Evolutionary conservation across 1,284 basidiomycete species (phyloP).

Genomic region (Rhodotorula sp.): DNA sequence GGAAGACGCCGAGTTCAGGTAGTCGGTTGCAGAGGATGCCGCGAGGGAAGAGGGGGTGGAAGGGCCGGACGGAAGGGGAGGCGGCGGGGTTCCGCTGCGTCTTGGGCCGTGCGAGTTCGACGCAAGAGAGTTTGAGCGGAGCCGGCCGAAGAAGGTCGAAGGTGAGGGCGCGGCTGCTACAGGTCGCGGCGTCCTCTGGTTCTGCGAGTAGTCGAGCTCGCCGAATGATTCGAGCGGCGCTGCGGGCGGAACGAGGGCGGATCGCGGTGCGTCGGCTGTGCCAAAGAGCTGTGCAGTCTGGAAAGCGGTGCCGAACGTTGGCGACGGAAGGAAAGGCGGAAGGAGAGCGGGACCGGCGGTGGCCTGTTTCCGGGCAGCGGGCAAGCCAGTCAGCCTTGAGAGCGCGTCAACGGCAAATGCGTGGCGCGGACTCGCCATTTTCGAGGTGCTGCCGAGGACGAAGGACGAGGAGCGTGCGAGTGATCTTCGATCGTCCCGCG

Average conservation of each 20-base stretch:
- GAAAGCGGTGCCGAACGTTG: constrained; percentile 2
- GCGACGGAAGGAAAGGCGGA: constrained; percentile 13
- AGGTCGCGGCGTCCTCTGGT: neutral
- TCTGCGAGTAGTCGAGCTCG: neutral
- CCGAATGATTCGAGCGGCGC: neutral
- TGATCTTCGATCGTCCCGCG: neutral
- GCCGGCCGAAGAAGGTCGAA: constrained; percentile 18
- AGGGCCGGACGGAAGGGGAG: neutral
- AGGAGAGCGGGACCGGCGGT: constrained; percentile 1
- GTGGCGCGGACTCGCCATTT: neutral
- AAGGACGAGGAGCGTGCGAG: neutral
- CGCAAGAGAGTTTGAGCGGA: constrained; percentile 14
- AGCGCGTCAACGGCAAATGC: no score
- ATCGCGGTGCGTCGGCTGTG: neutral
- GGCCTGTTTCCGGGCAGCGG: neutral
- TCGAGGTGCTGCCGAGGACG: neutral
- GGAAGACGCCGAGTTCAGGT: neutral
- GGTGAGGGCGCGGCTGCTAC: neutral
- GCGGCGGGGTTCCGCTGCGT: neutral
- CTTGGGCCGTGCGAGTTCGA: constrained; percentile 1
- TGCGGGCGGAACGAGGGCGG: neutral
- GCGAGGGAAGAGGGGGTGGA: neutral
- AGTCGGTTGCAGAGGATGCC: neutral
- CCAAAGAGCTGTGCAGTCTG: neutral
- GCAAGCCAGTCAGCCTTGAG: neutral